These are phyloP conservation scores for Dactylellina parvicollis DNA, from an alignment of 2,329 filamentous ascomycete genomes.

Conservation along the genomic window DNA sequence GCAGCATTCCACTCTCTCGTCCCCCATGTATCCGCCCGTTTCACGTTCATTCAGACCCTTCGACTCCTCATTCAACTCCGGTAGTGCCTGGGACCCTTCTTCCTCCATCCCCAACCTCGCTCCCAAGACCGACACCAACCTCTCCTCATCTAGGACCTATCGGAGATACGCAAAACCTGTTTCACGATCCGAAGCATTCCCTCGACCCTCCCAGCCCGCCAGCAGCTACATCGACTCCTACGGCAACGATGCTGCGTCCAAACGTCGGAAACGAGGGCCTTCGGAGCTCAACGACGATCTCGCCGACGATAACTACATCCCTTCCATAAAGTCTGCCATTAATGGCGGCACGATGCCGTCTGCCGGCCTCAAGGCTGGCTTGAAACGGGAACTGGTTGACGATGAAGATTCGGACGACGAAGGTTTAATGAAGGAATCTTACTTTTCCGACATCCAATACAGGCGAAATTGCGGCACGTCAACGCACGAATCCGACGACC, in stretches of 20 bases:
- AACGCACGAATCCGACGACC: constrained; percentile 43
- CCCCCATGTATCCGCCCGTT: constrained; percentile 30
- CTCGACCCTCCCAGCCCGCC: constrained; percentile 22
- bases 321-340: constrained; percentile 43
- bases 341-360: constrained; percentile 50
- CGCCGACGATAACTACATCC: constrained; percentile 45
- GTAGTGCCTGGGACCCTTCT: constrained; percentile 34
- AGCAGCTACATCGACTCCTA: constrained; percentile 42
- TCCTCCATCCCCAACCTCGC: constrained; percentile 39
- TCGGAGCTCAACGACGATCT: constrained; percentile 47
- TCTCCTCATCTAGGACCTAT: constrained; percentile 35
- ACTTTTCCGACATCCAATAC: constrained; percentile 45
- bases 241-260: constrained; percentile 28
- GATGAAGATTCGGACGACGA: constrained; percentile 32
- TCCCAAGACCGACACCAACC: constrained; percentile 16
- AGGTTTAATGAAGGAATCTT: constrained; percentile 44
- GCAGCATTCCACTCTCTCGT: constrained; percentile 24
- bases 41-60: constrained; percentile 34
- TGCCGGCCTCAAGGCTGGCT: constrained; percentile 37
- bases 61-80: constrained; percentile 25
- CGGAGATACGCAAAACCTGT: constrained; percentile 49
- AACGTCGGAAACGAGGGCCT: constrained; percentile 38
- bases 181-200: constrained; percentile 38
- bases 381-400: constrained; percentile 38
- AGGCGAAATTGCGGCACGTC: constrained; percentile 45